Conservation (phyloP, 2,329 filamentous ascomycete species). For the Fusarium sp. region DNA sequence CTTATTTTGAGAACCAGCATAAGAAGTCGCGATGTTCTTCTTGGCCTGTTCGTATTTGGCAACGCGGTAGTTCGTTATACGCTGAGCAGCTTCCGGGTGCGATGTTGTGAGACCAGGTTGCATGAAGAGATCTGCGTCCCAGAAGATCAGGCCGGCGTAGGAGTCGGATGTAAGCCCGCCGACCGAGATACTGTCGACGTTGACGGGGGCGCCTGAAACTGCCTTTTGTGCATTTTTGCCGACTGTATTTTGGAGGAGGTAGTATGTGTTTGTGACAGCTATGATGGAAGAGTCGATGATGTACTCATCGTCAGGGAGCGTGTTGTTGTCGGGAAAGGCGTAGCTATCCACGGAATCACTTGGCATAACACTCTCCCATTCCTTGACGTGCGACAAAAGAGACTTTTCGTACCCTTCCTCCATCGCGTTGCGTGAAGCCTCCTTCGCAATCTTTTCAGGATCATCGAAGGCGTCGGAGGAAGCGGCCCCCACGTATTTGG, state of each 20-base stretch:
- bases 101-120: constrained; percentile 3
- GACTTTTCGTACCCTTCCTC: background rate
- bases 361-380: background rate
- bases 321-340: background rate
- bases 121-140: constrained; percentile 7
- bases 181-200: background rate
- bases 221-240: background rate
- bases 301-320: background rate
- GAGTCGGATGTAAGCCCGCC: constrained; percentile 3
- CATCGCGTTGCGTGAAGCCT: background rate
- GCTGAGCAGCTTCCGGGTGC: background rate
- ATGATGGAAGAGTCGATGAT: constrained; percentile 1
- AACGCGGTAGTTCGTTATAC: background rate
- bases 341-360: constrained; percentile 3
- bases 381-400: background rate
- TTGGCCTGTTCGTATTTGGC: background rate
- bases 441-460: background rate
- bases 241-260: background rate
- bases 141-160: background rate
- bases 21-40: background rate
- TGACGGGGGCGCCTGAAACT: background rate
- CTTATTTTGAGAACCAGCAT: background rate
- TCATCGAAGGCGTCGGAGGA: background rate
- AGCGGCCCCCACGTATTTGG: background rate
- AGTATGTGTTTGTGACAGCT: background rate